Conservation (phyloP, 1,284 basidiomycete species). For the Inonotus obliquus region DNA sequence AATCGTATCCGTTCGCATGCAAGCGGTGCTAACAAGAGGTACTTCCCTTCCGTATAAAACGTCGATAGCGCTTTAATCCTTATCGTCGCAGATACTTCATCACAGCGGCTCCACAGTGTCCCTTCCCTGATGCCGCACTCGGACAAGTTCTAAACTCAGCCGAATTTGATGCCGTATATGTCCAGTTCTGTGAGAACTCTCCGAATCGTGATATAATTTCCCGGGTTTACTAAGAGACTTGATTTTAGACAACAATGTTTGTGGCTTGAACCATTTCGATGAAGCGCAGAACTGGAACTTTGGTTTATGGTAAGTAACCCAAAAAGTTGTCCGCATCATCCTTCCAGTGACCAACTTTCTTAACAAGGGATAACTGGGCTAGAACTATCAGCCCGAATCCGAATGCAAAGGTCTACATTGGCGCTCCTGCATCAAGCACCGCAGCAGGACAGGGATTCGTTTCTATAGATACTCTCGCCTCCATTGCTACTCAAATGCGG, state of each 20-base stretch:
- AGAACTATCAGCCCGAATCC: slow-evolving; percentile 48
- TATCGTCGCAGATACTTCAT: slow-evolving; percentile 46
- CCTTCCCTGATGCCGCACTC: slow-evolving; percentile 52
- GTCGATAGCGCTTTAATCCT: background rate
- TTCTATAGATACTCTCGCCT: slow-evolving; percentile 40
- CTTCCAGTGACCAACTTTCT: background rate
- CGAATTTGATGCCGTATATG: slow-evolving; percentile 56
- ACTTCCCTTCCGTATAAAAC: slow-evolving; percentile 17
- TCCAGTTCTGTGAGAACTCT: slow-evolving; percentile 37
- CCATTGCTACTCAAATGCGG: slow-evolving; percentile 50
- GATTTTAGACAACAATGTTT: slow-evolving; percentile 45
- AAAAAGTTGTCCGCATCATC: background rate
- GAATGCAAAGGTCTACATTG: slow-evolving; percentile 58
- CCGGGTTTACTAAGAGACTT: slow-evolving; percentile 8
- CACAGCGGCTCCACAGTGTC: slow-evolving; percentile 50
- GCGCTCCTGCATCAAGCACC: slow-evolving; percentile 50
- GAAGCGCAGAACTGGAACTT: slow-evolving; percentile 48
- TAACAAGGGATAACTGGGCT: slow-evolving; percentile 63
- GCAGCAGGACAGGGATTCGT: slow-evolving; percentile 59
- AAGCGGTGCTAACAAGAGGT: slow-evolving; percentile 50
- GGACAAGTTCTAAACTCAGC: slow-evolving; percentile 47
- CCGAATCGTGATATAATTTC: slow-evolving; percentile 1
- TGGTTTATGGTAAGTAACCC: slow-evolving; percentile 40
- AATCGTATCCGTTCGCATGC: slow-evolving; percentile 50
- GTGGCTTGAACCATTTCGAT: slow-evolving; percentile 40